A percentile compares a stretch with the other conserved stretches of the same genome.
These are phyloP conservation scores for Tilletia setariae DNA, from an alignment of 1,284 basidiomycete genomes.

Conservation along the genomic window DNA sequence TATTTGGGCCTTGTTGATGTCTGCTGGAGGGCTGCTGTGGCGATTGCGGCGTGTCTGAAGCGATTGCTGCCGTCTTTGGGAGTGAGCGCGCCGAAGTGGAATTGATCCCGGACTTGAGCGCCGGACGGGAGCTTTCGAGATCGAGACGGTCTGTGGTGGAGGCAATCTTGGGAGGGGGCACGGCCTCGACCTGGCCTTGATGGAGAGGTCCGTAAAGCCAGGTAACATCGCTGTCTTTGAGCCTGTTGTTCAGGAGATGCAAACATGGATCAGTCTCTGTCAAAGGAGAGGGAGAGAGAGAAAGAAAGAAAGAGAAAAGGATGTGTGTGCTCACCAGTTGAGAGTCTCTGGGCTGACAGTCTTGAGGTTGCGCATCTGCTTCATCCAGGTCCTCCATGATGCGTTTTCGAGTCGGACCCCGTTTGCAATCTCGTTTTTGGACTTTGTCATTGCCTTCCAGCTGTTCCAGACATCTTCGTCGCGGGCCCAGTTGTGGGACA, in stretches of 20 bases:
- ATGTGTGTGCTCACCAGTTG: constrained; percentile 73
- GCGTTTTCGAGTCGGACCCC: constrained; percentile 94
- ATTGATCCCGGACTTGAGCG: no score
- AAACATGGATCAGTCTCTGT: no score
- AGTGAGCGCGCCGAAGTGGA: no score
- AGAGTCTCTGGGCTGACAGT: constrained; percentile 94
- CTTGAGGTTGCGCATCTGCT: constrained; percentile 92
- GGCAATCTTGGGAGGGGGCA: constrained; percentile 60
- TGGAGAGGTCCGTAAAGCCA: constrained; percentile 98
- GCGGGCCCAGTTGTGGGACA: constrained; percentile 82
- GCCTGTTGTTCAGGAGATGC: no score
- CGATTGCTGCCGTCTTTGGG: no score
- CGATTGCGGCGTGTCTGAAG: no score
- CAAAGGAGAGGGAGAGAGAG: background rate
- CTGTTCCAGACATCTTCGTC: constrained; percentile 98
- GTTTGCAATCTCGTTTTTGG: constrained; percentile 97
- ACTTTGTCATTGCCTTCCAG: constrained; percentile 96
- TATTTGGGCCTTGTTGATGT: no score
- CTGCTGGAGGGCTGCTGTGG: no score
- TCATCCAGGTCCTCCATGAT: constrained; percentile 98
- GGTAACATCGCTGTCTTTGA: constrained; percentile 98
- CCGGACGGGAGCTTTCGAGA: no score
- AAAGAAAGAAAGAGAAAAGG: background rate
- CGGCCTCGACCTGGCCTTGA: constrained; percentile 61
- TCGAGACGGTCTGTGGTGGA: constrained; percentile 61